These are phyloP conservation scores for Rutstroemia sp. DNA, from an alignment of 2,329 filamentous ascomycete genomes.

Conservation along the genomic window DNA sequence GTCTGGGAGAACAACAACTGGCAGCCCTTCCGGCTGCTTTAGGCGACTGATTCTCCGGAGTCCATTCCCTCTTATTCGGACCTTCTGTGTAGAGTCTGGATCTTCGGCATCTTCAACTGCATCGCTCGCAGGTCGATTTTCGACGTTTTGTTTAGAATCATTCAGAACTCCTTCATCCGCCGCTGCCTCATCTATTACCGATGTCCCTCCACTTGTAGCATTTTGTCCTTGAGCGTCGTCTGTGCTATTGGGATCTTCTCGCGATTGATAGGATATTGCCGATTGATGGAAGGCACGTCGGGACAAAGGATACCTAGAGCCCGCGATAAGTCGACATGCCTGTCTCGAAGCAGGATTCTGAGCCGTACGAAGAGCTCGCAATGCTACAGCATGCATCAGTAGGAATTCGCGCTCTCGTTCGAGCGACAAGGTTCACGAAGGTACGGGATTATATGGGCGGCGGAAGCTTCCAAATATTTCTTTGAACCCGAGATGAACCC, in stretches of 20 bases:
- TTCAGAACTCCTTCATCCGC: background rate
- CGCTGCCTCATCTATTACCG: background rate
- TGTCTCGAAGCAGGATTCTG: constrained; percentile 21
- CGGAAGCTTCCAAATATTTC: background rate
- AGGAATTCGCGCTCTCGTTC: constrained; percentile 19
- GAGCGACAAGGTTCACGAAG: background rate
- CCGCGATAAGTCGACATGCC: constrained; percentile 27
- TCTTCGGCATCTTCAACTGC: constrained; percentile 5
- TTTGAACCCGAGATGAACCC: background rate
- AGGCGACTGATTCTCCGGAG: constrained; percentile 17
- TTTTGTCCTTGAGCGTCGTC: constrained; percentile 13
- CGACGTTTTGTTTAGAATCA: background rate
- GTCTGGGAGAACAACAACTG: constrained; percentile 47
- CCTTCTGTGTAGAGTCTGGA: constrained; percentile 7
- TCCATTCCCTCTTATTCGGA: constrained; percentile 13
- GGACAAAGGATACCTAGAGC: constrained; percentile 22
- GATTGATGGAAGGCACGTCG: constrained; percentile 27
- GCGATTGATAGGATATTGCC: constrained; percentile 18
- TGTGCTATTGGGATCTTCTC: constrained; percentile 16
- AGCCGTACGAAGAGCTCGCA: constrained; percentile 25
- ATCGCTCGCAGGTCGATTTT: constrained; percentile 1
- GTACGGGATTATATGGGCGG: background rate
- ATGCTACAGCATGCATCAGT: constrained; percentile 29
- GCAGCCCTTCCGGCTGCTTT: constrained; percentile 31
- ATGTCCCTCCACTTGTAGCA: background rate